phyloP scores from a whole-genome alignment of 768 basidiomycete genomes.

The Auricularia sp. region DNA sequence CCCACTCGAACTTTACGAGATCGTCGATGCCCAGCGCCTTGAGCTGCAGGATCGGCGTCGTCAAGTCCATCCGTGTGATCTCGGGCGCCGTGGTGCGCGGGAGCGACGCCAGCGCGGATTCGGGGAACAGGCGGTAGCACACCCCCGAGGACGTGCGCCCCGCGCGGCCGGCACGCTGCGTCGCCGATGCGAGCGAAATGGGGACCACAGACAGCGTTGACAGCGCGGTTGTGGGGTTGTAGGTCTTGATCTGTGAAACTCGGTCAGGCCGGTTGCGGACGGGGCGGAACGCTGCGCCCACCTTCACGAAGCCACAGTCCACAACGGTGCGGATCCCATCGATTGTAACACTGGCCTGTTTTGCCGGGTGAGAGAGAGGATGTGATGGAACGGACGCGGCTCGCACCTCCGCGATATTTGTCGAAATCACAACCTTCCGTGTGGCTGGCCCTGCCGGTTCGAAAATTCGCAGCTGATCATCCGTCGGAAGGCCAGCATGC shows the following conservation, averaged over 20 bases:
- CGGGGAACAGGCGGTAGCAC: conserved; percentile 85
- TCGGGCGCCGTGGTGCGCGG: conserved; percentile 73
- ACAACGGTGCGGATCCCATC: conserved; percentile 91
- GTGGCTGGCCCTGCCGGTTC: conserved; percentile 60
- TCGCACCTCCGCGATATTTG: conserved; percentile 87
- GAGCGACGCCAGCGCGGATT: conserved; percentile 47
- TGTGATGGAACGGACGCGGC: neutral
- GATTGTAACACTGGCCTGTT: conserved; percentile 88
- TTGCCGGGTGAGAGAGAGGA: neutral
- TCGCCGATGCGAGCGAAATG: conserved; percentile 79
- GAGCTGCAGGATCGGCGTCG: conserved; percentile 83
- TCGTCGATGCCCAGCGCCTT: conserved; percentile 94
- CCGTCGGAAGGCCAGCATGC: conserved; percentile 79
- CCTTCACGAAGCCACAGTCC: conserved; percentile 94
- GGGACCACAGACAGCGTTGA: conserved; percentile 78
- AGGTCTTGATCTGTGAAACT: conserved; percentile 63
- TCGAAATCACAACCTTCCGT: conserved; percentile 85
- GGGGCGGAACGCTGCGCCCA: conserved; percentile 18
- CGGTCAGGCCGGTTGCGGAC: neutral
- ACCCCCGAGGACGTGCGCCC: conserved; percentile 88
- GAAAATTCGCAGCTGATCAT: conserved; percentile 84
- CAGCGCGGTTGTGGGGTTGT: conserved; percentile 77
- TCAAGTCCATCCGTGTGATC: conserved; percentile 83
- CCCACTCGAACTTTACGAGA: conserved; percentile 93
- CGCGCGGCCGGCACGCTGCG: conserved; percentile 88